These are phyloP conservation scores for Sporisorium sorghi DNA, from an alignment of 1,284 basidiomycete genomes.

Conservation along the genomic window DNA sequence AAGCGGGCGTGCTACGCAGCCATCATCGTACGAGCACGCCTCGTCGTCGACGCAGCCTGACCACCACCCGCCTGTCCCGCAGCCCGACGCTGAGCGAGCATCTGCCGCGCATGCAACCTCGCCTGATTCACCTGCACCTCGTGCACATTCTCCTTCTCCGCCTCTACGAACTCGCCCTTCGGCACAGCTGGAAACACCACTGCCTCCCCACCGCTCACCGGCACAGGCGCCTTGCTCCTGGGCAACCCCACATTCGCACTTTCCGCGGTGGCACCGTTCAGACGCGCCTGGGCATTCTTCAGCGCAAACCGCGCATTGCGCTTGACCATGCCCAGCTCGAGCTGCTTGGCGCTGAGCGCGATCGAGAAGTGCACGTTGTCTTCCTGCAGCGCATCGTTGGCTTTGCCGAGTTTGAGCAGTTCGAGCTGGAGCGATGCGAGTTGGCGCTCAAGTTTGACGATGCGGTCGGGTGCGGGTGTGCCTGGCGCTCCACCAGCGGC, in stretches of 20 bases:
- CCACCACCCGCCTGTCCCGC: neutral
- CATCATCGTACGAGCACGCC: slow-evolving; percentile 9
- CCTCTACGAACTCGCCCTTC: slow-evolving; percentile 1
- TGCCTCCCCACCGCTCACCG: neutral
- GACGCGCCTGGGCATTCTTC: slow-evolving; percentile 15
- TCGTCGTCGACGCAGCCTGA: neutral
- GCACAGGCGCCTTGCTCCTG: neutral
- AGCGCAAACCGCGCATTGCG: slow-evolving; percentile 46
- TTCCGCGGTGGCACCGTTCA: neutral
- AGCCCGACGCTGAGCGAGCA: slow-evolving; percentile 18
- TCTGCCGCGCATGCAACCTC: slow-evolving; percentile 17
- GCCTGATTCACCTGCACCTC: slow-evolving; percentile 14
- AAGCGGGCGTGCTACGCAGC: slow-evolving; percentile 11
- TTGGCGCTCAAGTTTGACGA: slow-evolving; percentile 3
- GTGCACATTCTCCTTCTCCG: slow-evolving; percentile 11
- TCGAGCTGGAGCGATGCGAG: slow-evolving; percentile 30
- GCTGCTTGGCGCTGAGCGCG: slow-evolving; percentile 55
- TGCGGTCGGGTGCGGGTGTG: neutral
- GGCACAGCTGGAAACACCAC: slow-evolving; percentile 15
- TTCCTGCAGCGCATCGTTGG: slow-evolving; percentile 54
- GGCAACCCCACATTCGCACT: slow-evolving; percentile 14
- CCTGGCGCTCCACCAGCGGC: too few species aligned
- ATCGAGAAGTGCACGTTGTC: slow-evolving; percentile 56
- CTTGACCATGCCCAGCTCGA: slow-evolving; percentile 59
- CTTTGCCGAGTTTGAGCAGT: slow-evolving; percentile 47